Conservation (phyloP, 257 asterid species). For the Solanum sitiens region DNA sequence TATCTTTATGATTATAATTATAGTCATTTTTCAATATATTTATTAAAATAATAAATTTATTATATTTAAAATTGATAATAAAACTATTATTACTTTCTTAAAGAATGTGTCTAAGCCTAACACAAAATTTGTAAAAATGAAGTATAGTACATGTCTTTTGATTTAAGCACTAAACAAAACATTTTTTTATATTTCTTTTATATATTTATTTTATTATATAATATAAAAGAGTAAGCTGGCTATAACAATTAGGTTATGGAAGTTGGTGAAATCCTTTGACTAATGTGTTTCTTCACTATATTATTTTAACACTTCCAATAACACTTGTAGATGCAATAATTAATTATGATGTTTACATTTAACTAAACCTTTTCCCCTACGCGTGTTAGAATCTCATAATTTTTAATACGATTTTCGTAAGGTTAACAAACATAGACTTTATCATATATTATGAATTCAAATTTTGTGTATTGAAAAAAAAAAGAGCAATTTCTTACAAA, state of each 20-base stretch:
- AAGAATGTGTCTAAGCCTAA: too few species aligned
- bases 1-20: too few species aligned
- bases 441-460: background rate
- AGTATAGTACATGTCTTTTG: background rate
- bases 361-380: background rate
- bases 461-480: background rate
- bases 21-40: too few species aligned
- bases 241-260: background rate
- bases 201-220: background rate
- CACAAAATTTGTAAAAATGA: too few species aligned
- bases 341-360: background rate
- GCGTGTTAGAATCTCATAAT: background rate
- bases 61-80: too few species aligned
- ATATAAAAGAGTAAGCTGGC: background rate
- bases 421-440: background rate
- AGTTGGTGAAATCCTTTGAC: background rate
- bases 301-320: background rate
- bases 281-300: background rate
- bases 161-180: background rate
- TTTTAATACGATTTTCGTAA: background rate
- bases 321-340: background rate
- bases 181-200: too few species aligned
- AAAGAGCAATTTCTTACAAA: background rate
- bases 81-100: too few species aligned
- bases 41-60: too few species aligned